phyloP scores from a whole-genome alignment of 768 basidiomycete genomes.

The Pisolithus sp. region DNA sequence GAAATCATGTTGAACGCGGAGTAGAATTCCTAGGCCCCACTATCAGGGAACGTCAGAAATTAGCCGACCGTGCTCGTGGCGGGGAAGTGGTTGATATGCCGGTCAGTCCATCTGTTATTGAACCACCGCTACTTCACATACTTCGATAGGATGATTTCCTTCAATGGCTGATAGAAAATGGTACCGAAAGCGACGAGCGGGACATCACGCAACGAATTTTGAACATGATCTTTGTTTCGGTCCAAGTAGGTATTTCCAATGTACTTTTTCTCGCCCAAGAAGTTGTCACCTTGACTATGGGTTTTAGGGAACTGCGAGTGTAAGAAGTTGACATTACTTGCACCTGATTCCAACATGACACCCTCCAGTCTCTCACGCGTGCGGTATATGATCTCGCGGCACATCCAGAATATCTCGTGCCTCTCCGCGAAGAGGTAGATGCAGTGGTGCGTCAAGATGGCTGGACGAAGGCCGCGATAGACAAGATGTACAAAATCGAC shows the following conservation, averaged over 20 bases:
- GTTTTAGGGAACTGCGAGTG: background rate
- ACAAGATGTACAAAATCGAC: constrained; percentile 29
- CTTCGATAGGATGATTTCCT: constrained; percentile 27
- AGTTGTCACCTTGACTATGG: background rate
- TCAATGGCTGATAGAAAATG: constrained; percentile 27
- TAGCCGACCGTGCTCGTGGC: background rate
- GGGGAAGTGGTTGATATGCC: background rate
- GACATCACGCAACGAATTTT: constrained; percentile 17
- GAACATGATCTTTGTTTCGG: constrained; percentile 11
- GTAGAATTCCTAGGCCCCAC: constrained; percentile 19
- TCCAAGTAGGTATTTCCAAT: constrained; percentile 14
- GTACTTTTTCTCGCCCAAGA: background rate
- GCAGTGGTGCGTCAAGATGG: constrained; percentile 16
- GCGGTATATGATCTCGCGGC: background rate
- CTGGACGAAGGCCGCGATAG: constrained; percentile 18
- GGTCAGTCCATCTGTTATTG: background rate
- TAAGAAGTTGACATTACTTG: background rate
- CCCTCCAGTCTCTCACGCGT: background rate
- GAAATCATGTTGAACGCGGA: background rate
- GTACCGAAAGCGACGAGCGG: constrained; percentile 9
- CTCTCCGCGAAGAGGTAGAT: constrained; percentile 33
- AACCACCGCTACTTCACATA: background rate
- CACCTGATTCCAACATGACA: background rate
- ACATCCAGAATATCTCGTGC: constrained; percentile 4
- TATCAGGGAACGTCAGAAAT: constrained; percentile 18